A percentile compares a stretch with the other conserved stretches of the same genome.
Evolutionary conservation across 2,329 filamentous ascomycete species (phyloP).

Genomic region (Cryphonectria naterciae): DNA sequence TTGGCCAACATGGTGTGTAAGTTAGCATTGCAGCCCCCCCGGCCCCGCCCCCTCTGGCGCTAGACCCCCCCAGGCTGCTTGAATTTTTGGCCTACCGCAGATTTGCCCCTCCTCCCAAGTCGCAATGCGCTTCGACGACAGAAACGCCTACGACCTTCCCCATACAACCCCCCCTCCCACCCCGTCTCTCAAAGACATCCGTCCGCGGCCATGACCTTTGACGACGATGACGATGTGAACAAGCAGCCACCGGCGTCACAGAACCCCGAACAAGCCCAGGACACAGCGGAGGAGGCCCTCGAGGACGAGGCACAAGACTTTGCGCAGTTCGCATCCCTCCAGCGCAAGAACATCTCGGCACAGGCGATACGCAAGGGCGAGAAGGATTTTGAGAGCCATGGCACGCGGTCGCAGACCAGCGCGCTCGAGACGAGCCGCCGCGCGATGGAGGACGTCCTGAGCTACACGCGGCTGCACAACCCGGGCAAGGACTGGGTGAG

Average conservation of each 20-base stretch:
- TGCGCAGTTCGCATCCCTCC: slow-evolving; percentile 65
- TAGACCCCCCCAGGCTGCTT: background rate
- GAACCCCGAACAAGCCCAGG: slow-evolving; percentile 37
- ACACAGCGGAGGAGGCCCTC: slow-evolving; percentile 60
- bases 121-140: background rate
- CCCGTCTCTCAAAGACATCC: background rate
- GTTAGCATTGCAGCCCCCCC: slow-evolving; percentile 3
- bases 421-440: slow-evolving; percentile 79
- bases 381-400: slow-evolving; percentile 96
- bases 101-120: background rate
- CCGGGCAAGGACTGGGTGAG: slow-evolving; percentile 63
- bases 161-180: background rate
- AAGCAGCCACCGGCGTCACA: slow-evolving; percentile 30
- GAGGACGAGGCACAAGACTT: slow-evolving; percentile 89
- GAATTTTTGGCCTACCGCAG: slow-evolving; percentile 3
- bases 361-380: slow-evolving; percentile 86
- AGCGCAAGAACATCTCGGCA: slow-evolving; percentile 54
- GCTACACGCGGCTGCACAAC: slow-evolving; percentile 75
- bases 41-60: background rate
- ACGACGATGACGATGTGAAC: slow-evolving; percentile 37
- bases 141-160: too few species aligned
- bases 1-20: background rate
- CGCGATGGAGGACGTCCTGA: slow-evolving; percentile 88
- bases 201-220: slow-evolving; percentile 34
- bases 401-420: slow-evolving; percentile 78